Percentiles rank a stretch among this genome's conserved stretches.
Conservation (phyloP, 768 basidiomycete species). For the Serendipita sp. region DNA sequence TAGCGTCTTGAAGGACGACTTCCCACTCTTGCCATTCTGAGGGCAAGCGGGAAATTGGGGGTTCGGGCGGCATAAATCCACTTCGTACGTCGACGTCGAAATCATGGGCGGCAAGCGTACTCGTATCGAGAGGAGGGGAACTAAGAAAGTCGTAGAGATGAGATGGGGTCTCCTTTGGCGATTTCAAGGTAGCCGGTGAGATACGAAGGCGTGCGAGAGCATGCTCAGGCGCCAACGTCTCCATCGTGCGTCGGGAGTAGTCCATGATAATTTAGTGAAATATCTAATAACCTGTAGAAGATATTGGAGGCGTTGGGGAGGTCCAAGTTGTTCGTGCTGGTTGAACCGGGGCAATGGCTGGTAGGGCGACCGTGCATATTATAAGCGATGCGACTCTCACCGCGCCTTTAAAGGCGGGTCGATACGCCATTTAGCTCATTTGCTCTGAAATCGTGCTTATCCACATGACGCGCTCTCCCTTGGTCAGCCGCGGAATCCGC, state of each 20-base stretch:
- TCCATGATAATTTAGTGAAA: neutral
- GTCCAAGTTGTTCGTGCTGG: too few species aligned
- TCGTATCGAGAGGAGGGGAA: constrained; percentile 23
- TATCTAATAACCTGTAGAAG: neutral
- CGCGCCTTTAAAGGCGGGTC: too few species aligned
- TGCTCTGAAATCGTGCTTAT: too few species aligned
- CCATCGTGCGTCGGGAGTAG: neutral
- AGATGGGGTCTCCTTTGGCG: neutral
- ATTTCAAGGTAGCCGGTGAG: neutral
- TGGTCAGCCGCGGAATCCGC: too few species aligned
- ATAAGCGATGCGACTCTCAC: too few species aligned
- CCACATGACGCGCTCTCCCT: too few species aligned
- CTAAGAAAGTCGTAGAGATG: neutral
- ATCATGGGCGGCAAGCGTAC: constrained; percentile 63
- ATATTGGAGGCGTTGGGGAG: too few species aligned
- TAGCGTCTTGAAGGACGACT: constrained; percentile 32
- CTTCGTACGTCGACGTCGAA: constrained; percentile 86
- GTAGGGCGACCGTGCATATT: too few species aligned
- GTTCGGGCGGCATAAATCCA: constrained; percentile 77
- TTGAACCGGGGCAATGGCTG: too few species aligned
- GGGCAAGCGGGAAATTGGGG: constrained; percentile 49
- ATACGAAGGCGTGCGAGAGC: neutral
- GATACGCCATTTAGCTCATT: too few species aligned
- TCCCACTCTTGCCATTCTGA: constrained; percentile 61
- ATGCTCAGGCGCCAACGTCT: neutral